These are phyloP conservation scores for Gentiana macrophylla DNA, from an alignment of 257 asterid species.

Conservation along the genomic window DNA sequence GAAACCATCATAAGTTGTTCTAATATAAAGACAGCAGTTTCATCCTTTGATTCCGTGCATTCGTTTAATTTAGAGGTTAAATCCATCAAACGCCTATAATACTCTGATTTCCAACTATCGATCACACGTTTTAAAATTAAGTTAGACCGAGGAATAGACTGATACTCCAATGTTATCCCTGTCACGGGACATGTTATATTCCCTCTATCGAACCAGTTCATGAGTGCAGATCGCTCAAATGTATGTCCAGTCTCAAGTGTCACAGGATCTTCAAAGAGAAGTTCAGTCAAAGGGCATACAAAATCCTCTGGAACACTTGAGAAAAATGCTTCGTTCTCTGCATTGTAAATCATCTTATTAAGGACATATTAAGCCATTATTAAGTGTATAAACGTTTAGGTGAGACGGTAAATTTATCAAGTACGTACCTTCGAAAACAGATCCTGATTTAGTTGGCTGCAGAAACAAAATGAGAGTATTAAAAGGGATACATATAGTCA, in stretches of 20 bases:
- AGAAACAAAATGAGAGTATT: constrained; percentile 11
- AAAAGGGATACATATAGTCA: neutral
- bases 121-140: constrained; percentile 55
- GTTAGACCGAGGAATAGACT: constrained; percentile 45
- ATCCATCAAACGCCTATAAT: constrained; percentile 27
- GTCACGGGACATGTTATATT: constrained; percentile 54
- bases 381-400: no score
- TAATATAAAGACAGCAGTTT: constrained; percentile 24
- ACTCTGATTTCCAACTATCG: constrained; percentile 48
- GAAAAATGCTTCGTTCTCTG: constrained; percentile 21
- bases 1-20: constrained; percentile 37
- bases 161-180: constrained; percentile 32
- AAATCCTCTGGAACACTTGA: constrained; percentile 49
- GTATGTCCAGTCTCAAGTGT: constrained; percentile 80
- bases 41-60: constrained; percentile 17
- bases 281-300: constrained; percentile 53
- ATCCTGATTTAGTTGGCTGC: constrained; percentile 30
- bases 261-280: constrained; percentile 57
- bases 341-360: constrained; percentile 8
- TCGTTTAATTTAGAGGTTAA: constrained; percentile 22
- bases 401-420: neutral
- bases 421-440: constrained; percentile 32
- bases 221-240: constrained; percentile 52
- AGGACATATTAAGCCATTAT: neutral
- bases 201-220: constrained; percentile 46